These are phyloP conservation scores for Brettanomyces nanus DNA, from an alignment of 805 yeast genomes.

Conservation along the genomic window DNA sequence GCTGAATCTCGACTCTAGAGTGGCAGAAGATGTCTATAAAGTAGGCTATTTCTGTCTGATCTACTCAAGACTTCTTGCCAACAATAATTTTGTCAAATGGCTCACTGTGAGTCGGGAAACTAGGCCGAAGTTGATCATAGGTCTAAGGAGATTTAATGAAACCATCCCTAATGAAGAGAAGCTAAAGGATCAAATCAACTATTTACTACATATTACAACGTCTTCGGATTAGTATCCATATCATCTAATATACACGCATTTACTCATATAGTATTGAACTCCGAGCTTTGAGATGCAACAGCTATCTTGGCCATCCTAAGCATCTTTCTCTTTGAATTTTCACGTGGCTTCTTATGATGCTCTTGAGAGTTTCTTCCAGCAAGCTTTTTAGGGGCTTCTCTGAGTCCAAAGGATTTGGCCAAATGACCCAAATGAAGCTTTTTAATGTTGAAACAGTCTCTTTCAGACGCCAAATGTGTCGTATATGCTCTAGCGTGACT, in stretches of 20 bases:
- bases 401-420: slow-evolving; percentile 87
- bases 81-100: too few species aligned
- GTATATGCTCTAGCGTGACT: slow-evolving; percentile 94
- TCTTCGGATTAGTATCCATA: too few species aligned
- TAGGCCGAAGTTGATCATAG: too few species aligned
- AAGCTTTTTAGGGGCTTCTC: slow-evolving; percentile 82
- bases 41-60: slow-evolving; percentile 22
- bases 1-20: too few species aligned
- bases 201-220: too few species aligned
- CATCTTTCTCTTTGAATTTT: slow-evolving; percentile 67
- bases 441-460: slow-evolving; percentile 73
- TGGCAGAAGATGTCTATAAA: too few species aligned
- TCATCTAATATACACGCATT: too few species aligned
- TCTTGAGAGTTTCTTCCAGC: slow-evolving; percentile 37
- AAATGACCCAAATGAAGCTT: slow-evolving; percentile 88
- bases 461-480: slow-evolving; percentile 80
- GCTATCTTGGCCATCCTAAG: slow-evolving; percentile 66
- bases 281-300: slow-evolving; percentile 54
- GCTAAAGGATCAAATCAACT: too few species aligned
- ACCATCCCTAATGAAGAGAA: not conserved
- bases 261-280: too few species aligned
- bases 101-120: too few species aligned
- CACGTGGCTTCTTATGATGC: slow-evolving; percentile 40
- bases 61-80: too few species aligned
- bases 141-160: not conserved